Conservation (phyloP, 768 basidiomycete genomes). For the Lactifluus volemus region DNA sequence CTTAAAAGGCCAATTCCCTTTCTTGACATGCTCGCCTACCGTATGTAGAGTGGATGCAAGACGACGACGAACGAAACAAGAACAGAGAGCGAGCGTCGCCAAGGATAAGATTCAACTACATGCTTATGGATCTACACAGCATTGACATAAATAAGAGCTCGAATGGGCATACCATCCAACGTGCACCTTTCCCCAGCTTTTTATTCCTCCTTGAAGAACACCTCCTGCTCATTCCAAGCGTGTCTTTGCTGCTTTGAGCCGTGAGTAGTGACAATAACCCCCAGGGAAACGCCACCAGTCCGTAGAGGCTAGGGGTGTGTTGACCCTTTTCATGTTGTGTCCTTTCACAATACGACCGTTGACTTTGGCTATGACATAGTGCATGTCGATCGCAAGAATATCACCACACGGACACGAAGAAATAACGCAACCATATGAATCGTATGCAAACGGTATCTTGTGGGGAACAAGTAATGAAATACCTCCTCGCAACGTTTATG, state of each 20-base stretch:
- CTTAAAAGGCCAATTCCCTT: background rate
- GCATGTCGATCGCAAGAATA: background rate
- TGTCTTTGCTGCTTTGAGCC: background rate
- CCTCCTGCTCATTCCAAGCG: background rate
- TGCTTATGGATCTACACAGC: background rate
- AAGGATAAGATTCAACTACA: background rate
- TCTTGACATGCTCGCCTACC: background rate
- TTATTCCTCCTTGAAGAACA: background rate
- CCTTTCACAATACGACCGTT: background rate
- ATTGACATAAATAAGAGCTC: background rate
- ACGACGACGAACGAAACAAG: background rate
- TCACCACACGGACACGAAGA: background rate
- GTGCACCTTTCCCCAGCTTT: background rate
- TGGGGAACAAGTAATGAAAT: background rate
- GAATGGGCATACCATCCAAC: background rate
- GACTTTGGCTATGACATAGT: background rate
- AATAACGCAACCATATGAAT: background rate
- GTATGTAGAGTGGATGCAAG: background rate
- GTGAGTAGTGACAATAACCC: background rate
- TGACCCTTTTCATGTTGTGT: background rate
- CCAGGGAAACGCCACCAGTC: background rate
- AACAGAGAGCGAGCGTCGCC: background rate
- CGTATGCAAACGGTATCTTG: background rate
- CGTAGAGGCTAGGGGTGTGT: background rate
- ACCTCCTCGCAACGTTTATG: background rate